These are phyloP conservation scores for Rhynchospora tenuis DNA, from an alignment of 176 grass and related monocot species.

Conservation along the genomic window DNA sequence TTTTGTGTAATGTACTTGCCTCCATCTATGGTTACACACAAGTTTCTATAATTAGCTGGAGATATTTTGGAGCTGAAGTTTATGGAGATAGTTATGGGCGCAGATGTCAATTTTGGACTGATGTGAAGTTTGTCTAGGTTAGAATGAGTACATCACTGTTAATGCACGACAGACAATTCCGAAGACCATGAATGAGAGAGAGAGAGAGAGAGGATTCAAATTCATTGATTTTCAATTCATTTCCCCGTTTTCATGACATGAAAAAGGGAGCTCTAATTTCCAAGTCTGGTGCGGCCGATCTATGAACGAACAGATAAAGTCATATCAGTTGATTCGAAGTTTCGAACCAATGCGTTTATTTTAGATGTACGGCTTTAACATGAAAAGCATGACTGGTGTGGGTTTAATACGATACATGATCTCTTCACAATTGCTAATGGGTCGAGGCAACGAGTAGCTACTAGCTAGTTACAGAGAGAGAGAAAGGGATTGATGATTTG, in stretches of 20 bases:
- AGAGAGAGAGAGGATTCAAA: neutral
- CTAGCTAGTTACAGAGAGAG: neutral
- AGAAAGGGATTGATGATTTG: neutral
- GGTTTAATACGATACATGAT: neutral
- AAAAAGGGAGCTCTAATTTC: neutral
- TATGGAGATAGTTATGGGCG: neutral
- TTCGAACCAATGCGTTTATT: too few species aligned
- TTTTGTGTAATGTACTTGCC: neutral
- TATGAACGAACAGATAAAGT: neutral
- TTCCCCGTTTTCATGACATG: neutral
- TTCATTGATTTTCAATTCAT: too few species aligned
- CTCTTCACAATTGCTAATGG: neutral
- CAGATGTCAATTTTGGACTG: neutral
- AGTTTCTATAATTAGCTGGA: neutral
- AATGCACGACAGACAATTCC: neutral
- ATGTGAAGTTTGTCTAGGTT: neutral
- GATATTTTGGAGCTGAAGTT: neutral
- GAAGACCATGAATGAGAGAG: neutral
- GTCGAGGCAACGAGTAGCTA: neutral
- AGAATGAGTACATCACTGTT: constrained; percentile 14
- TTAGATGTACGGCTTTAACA: too few species aligned
- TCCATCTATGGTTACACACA: neutral
- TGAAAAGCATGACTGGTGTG: neutral
- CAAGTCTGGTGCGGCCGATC: neutral
- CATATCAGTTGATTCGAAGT: too few species aligned